Evolutionary conservation across 2,329 filamentous ascomycete species (phyloP), one percentile per base, ranked within the genome.

Genomic region (Geosmithia flava): DNA sequence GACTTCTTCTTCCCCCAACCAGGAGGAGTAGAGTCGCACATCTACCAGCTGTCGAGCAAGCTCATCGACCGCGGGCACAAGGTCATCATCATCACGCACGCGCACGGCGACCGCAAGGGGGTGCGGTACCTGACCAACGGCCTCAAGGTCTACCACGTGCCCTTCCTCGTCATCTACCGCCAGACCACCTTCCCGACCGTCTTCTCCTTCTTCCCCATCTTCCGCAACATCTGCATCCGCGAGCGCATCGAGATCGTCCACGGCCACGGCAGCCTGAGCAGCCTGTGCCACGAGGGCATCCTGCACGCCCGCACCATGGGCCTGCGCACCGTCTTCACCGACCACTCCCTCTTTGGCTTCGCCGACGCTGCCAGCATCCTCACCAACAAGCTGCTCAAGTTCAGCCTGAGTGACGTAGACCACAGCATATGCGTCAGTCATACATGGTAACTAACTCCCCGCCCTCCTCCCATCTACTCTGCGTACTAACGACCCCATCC

Each of bases 1-100:
- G 93, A 98, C 74, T 96, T 95, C 76, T 98, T 98, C 81, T 98
- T 94, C 63, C 93, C 93, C 15, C 91, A 97, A 61, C 91, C 93
- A 47, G 90, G 93, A 61, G 93, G 93, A 58, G 81, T 98, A 54
- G 93, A 98, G 70, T 95, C 88, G 66, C 93, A 98, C 68, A 97
- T 98, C 58, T 98, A 98, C 70, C 93, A 98, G 66, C 75, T 98
- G 41, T 93, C 91, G 30, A 87, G 85, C 49, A 98, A 97, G 76
- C 80, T 98, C 56, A 89, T 97, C 55, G 91, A 98, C 65, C 87
- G 93, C 41, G 93, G 93, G 41, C 93, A 98, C 72, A 96, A 96
- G 69, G 91, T 98, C 58, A 87, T 98, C 53, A 85, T 98, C 60
- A 93, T 98, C 60, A 98, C 93, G 0, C 93, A 98, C 66, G 86